Percentiles rank a stretch among this genome's conserved stretches.
These are phyloP conservation scores for Hygrophorus pudorinus DNA, from an alignment of 768 basidiomycete species.

Conservation along the genomic window DNA sequence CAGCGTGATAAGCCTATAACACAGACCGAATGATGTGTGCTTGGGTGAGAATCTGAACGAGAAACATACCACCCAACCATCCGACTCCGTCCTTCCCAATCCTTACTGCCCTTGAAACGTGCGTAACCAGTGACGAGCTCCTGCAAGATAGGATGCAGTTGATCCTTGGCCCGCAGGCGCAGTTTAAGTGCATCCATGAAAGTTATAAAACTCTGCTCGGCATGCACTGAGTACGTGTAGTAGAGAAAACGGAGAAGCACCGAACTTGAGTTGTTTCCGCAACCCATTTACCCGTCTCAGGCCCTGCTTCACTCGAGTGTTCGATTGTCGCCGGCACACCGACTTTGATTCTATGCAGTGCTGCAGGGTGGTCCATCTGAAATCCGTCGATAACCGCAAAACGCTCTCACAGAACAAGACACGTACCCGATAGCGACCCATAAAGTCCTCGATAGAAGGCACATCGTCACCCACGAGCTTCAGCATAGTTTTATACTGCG, in stretches of 20 bases:
- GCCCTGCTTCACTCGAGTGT: slow-evolving; percentile 86
- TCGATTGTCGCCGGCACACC: slow-evolving; percentile 97
- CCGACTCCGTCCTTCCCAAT: slow-evolving; percentile 92
- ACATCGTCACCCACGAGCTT: slow-evolving; percentile 91
- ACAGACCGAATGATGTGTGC: neutral
- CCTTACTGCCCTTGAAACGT: slow-evolving; percentile 87
- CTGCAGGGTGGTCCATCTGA: slow-evolving; percentile 90
- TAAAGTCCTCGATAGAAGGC: slow-evolving; percentile 80
- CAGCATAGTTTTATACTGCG: slow-evolving; percentile 95
- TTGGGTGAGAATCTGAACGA: neutral
- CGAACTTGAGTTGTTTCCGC: slow-evolving; percentile 92
- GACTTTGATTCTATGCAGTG: slow-evolving; percentile 79
- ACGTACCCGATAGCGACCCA: slow-evolving; percentile 75
- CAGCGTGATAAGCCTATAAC: slow-evolving; percentile 79
- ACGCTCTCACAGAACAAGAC: neutral
- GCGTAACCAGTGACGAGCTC: slow-evolving; percentile 95
- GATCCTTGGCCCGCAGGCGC: slow-evolving; percentile 91
- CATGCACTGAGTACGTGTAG: neutral
- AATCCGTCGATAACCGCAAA: too few species aligned
- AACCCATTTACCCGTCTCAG: slow-evolving; percentile 93
- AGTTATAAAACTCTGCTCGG: slow-evolving; percentile 81
- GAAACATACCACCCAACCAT: slow-evolving; percentile 80
- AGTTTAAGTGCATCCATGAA: slow-evolving; percentile 97
- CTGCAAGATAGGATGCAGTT: slow-evolving; percentile 87
- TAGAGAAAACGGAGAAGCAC: neutral